Conservation (phyloP, 805 yeast genomes). For the Candida argentea region DNA sequence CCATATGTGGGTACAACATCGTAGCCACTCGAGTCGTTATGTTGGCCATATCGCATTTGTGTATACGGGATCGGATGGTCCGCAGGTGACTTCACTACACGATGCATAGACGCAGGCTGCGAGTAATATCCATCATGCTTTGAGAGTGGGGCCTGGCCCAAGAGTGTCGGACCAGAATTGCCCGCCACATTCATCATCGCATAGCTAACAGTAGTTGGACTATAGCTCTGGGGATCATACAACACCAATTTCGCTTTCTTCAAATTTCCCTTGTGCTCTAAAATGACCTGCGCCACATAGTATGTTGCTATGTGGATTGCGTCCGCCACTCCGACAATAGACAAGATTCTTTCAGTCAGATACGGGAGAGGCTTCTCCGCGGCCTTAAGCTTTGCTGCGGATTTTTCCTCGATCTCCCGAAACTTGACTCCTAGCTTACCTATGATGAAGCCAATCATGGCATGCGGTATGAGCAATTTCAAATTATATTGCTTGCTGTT, state of each 20-base stretch:
- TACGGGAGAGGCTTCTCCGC: constrained; percentile 62
- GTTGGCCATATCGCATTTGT: constrained; percentile 9
- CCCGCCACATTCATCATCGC: constrained; percentile 11
- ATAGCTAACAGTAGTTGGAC: constrained; percentile 6
- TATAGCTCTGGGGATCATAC: constrained; percentile 46
- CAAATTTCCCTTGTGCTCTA: constrained; percentile 45
- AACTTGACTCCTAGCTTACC: constrained; percentile 69
- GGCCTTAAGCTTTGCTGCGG: constrained; percentile 70
- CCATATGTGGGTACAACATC: constrained; percentile 5
- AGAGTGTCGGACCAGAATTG: too few species aligned
- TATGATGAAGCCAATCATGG: constrained; percentile 69
- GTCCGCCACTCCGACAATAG: constrained; percentile 72
- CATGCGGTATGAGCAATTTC: constrained; percentile 63
- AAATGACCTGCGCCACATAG: constrained; percentile 58
- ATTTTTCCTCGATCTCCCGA: constrained; percentile 71
- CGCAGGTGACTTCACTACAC: constrained; percentile 2
- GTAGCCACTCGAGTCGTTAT: too few species aligned
- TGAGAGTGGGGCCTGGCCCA: too few species aligned
- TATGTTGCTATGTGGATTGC: constrained; percentile 79
- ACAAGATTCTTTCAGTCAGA: constrained; percentile 67
- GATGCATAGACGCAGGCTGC: constrained; percentile 10
- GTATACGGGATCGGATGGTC: constrained; percentile 3
- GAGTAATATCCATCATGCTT: constrained; percentile 9
- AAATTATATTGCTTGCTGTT: constrained; percentile 46
- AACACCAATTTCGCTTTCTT: constrained; percentile 45